Evolutionary conservation across 306 rosid species (phyloP).

Genomic region (Lablab purpureus): DNA sequence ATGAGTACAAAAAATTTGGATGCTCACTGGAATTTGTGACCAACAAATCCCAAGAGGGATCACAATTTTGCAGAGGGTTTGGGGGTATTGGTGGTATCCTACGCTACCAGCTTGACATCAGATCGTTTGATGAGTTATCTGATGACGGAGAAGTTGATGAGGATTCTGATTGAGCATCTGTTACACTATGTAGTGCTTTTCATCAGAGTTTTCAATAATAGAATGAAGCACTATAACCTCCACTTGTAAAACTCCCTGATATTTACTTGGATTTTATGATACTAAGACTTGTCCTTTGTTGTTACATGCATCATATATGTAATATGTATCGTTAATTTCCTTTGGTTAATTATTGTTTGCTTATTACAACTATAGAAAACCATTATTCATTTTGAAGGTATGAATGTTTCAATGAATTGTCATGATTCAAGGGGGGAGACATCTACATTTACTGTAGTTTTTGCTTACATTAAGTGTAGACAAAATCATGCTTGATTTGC

Average conservation of each 20-base stretch:
- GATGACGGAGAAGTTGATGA: constrained; percentile 60
- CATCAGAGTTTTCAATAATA: constrained; percentile 1
- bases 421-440: not conserved
- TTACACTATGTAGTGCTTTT: not conserved
- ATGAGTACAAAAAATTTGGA: constrained; percentile 78
- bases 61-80: constrained; percentile 91
- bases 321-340: not conserved
- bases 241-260: not conserved
- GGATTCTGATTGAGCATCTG: constrained; percentile 60
- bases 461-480: too few relatives aligned
- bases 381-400: not conserved
- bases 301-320: constrained; percentile 6
- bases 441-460: not conserved
- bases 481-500: not conserved
- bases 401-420: not conserved
- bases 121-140: constrained; percentile 81
- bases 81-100: constrained; percentile 95
- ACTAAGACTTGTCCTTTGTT: constrained; percentile 23
- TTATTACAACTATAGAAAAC: not conserved
- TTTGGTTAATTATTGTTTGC: not conserved
- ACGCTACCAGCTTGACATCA: constrained; percentile 91
- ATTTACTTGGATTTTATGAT: not conserved
- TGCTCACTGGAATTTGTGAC: constrained; percentile 87
- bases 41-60: constrained; percentile 93
- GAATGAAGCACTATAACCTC: constrained; percentile 19